Conservation (phyloP, 768 basidiomycete genomes). For the Tulasnella sp. region DNA sequence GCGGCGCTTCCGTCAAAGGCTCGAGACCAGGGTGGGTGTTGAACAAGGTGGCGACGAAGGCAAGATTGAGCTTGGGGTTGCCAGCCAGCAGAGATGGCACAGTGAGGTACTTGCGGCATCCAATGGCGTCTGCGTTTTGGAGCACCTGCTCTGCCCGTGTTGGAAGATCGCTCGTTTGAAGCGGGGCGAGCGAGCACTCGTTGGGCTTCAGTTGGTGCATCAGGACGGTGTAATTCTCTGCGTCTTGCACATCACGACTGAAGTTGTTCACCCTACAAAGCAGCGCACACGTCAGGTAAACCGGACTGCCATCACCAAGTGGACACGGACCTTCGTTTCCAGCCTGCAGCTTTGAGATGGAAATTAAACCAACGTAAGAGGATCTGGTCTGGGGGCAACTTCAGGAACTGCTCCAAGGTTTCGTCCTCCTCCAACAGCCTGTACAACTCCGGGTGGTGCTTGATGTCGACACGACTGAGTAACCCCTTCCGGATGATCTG, state of each 20-base stretch:
- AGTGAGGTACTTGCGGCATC: slow-evolving; percentile 92
- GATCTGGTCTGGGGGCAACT: slow-evolving; percentile 93
- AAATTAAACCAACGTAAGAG: slow-evolving; percentile 98
- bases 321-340: slow-evolving; percentile 85
- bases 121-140: slow-evolving; percentile 85
- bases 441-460: slow-evolving; percentile 93
- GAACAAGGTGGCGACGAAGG: slow-evolving; percentile 97
- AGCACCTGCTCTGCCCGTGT: slow-evolving; percentile 87
- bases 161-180: slow-evolving; percentile 72
- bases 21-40: slow-evolving; percentile 94
- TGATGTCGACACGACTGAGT: slow-evolving; percentile 92
- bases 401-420: slow-evolving; percentile 88
- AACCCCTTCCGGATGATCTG: slow-evolving; percentile 92
- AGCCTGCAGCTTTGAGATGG: slow-evolving; percentile 90
- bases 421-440: slow-evolving; percentile 93
- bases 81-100: slow-evolving; percentile 82
- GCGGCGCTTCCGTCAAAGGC: slow-evolving; percentile 85
- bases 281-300: not conserved
- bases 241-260: slow-evolving; percentile 91
- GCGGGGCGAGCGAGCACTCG: slow-evolving; percentile 78
- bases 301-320: slow-evolving; percentile 14
- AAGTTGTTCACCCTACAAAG: slow-evolving; percentile 82
- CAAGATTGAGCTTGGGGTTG: slow-evolving; percentile 94
- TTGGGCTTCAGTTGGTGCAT: slow-evolving; percentile 93
- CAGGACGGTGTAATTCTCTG: slow-evolving; percentile 94